Evolutionary conservation across 106 monocot genomes (phyloP), one percentile per base, ranked within the genome.

Genomic region (Dioscorea zingiberensis): DNA sequence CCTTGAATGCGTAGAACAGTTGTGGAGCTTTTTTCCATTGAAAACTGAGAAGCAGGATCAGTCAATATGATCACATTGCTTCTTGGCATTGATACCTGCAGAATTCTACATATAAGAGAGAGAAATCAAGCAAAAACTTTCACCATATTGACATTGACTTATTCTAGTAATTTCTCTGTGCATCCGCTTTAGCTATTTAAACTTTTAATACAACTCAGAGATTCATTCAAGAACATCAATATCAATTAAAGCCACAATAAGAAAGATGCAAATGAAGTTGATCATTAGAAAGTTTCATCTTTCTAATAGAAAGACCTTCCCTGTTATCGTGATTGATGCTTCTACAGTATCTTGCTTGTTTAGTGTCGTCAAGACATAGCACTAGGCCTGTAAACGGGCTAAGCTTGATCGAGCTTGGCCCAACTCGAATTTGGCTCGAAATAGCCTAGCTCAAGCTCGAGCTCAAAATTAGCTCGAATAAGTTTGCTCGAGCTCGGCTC

Each of bases 1-100:
- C 95, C 95, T 61, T 73, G 54, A 70, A 97, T 86, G n/a, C 80
- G 83, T 46, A 85, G 64, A 55, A 79, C n/a, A 47, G 69, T 46
- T 63, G 72, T 69, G 69, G 59, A 81, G 29, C 62, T 76, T 78
- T 73, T 83, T 11, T 61, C 65, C 28, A 91, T 24, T 61, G 75
- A 72, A 71, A 88, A 79, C 15, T 47, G 55, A 44, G 88, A 78
- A 71, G 77, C 62, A 68, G 91, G 91, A 75, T 97, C 88, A 6
- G 83, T 91, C 74, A 97, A 79, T 54, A 97, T 74, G 72, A 92
- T 75, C 45, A 92, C 74, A 44, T 63, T 69, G 74, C 95, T 97
- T 69, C 54, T 80, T 72, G 95, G 95, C 95, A 97, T 86, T 27
- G 88, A 88, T 29, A 91, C 84, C 95, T 97, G 88, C 62, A 77